phyloP scores from a whole-genome alignment of 2,329 filamentous ascomycete species.

The Trichophyton simii region DNA sequence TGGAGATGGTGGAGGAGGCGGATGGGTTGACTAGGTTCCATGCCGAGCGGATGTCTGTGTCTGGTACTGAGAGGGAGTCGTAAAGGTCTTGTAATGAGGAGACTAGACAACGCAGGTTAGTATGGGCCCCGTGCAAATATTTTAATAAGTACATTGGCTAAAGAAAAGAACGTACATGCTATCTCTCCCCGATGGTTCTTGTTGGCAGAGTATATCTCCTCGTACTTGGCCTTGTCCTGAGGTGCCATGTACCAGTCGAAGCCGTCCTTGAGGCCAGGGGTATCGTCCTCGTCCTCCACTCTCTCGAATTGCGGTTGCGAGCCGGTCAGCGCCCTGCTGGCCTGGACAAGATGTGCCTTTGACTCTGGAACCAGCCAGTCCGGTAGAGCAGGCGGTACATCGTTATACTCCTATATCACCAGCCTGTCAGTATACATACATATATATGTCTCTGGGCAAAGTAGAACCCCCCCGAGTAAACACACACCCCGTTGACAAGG shows the following conservation, averaged over 20 bases:
- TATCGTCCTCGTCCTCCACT: constrained; percentile 66
- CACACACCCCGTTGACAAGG: constrained; percentile 74
- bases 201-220: constrained; percentile 92
- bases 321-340: constrained; percentile 63
- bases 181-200: constrained; percentile 76
- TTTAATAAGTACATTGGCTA: not conserved
- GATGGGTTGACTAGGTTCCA: constrained; percentile 98
- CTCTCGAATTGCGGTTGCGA: constrained; percentile 73
- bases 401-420: constrained; percentile 59
- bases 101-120: constrained; percentile 39
- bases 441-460: not conserved
- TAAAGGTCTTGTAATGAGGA: constrained; percentile 71
- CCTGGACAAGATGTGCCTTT: constrained; percentile 81
- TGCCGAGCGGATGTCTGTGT: constrained; percentile 72
- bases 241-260: constrained; percentile 99
- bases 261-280: constrained; percentile 76
- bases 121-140: no score
- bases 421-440: not conserved
- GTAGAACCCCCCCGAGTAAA: not conserved
- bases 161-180: constrained; percentile 45
- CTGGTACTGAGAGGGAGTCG: constrained; percentile 52
- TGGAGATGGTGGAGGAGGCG: constrained; percentile 69
- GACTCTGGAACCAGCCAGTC: constrained; percentile 97
- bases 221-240: constrained; percentile 80
- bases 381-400: constrained; percentile 74